Conservation (phyloP, 139 green algal species). For the Micractinium sp. region DNA sequence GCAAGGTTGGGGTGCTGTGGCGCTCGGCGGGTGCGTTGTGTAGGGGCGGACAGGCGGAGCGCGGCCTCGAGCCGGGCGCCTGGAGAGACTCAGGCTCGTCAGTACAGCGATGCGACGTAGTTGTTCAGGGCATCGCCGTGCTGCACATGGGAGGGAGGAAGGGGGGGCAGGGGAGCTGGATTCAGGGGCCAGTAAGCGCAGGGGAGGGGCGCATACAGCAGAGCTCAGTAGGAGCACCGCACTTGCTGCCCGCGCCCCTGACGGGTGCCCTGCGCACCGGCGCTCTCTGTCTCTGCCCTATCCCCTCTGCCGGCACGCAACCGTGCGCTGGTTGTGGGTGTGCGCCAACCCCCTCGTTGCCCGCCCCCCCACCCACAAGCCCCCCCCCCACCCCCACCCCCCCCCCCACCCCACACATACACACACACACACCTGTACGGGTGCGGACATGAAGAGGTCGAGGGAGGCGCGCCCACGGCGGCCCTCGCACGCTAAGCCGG, state of each 20-base stretch:
- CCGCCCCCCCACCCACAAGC: too few relatives aligned
- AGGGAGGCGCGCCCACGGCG: background rate
- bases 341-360: too few relatives aligned
- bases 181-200: background rate
- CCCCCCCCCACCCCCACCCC: too few relatives aligned
- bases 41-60: too few relatives aligned
- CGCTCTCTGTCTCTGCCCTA: too few relatives aligned
- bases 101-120: slow-evolving; percentile 12
- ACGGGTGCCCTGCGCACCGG: too few relatives aligned
- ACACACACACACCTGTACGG: background rate
- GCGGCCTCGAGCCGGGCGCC: background rate
- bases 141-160: background rate
- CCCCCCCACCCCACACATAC: background rate
- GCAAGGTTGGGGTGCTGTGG: background rate
- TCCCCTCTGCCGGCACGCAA: too few relatives aligned
- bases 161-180: background rate
- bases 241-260: too few relatives aligned
- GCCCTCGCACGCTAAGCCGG: background rate
- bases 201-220: too few relatives aligned
- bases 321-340: background rate
- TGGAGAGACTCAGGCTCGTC: background rate
- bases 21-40: background rate
- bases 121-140: slow-evolving; percentile 29
- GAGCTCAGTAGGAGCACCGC: too few relatives aligned
- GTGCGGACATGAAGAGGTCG: background rate